Evolutionary conservation across 495 filamentous ascomycete species (phyloP), one percentile per base, ranked within the genome.

Genomic region (Aspergillus incahuasiensis): DNA sequence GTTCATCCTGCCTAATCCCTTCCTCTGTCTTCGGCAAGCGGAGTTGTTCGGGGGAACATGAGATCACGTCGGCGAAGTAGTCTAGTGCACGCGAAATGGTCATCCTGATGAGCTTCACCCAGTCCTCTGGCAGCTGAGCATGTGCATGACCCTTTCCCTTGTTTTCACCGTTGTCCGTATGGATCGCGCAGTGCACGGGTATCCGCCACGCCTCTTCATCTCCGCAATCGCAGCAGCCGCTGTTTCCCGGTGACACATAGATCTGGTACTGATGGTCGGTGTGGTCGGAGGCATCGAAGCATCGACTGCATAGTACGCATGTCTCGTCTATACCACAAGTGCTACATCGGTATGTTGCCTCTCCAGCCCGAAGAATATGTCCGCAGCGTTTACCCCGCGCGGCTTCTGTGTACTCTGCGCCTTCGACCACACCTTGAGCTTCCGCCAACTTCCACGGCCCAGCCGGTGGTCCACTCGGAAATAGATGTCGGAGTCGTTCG

Each of bases 61-160:
- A 96, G 48, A 98, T 89, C 56, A 98, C 91, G 76, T 98, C 94
- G 69, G 90, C 95, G 51, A 97, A 83, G 68, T 96, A 98, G 70
- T 98, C 92, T 53, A 97, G 79, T 24, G 83, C 86, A 54, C 90
- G 82, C 0, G 87, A 82, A 58, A 98, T 86, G 3, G 95, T 97
- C 74, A 88, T 86, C 25, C 84, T 79, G 48, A 97, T 92, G 57
- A 80, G 84, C 45, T 82, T 70, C 21, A 88, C 67, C 43, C 97
- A 77, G 21, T 92, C 91, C 22, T 82, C 72, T 2, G 92, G 90
- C 7, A 97, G 68, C 52, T 79, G 77, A 13, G 62, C 55, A 48
- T 64, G 61, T 19, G 57, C 68, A 53, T 81, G 85, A 20, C 80
- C 80, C 63, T 92, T 94, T 3, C 80, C 87, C 60, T 86, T 84